These are phyloP conservation scores for Zalerion maritima DNA, from an alignment of 495 filamentous ascomycete genomes.

Conservation along the genomic window DNA sequence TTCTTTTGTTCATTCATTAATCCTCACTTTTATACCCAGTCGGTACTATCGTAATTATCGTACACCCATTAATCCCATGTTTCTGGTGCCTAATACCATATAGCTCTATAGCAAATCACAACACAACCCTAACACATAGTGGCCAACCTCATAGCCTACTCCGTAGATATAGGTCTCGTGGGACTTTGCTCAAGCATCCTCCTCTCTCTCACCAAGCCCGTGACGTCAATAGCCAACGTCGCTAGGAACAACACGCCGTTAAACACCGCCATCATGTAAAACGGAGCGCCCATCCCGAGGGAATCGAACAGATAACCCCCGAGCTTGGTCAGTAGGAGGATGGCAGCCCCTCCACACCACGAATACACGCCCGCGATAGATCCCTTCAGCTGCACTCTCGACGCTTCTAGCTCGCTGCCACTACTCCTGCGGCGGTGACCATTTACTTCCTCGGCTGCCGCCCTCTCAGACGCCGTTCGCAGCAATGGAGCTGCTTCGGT, in stretches of 20 bases:
- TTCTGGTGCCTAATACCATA: too few relatives aligned
- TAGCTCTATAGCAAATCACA: too few relatives aligned
- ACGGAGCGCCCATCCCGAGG: constrained; percentile 57
- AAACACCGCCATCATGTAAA: constrained; percentile 83
- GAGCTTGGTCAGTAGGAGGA: constrained; percentile 78
- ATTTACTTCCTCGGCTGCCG: constrained; percentile 11
- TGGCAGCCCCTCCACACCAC: constrained; percentile 79
- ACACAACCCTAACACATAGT: too few relatives aligned
- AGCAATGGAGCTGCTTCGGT: constrained; percentile 10
- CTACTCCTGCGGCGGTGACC: constrained; percentile 1
- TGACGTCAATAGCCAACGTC: constrained; percentile 35
- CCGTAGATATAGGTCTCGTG: too few relatives aligned
- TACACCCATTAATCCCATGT: too few relatives aligned
- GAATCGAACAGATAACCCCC: constrained; percentile 77
- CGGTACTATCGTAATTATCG: too few relatives aligned
- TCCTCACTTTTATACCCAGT: too few relatives aligned
- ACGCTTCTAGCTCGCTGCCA: constrained; percentile 9
- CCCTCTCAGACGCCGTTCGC: constrained; percentile 6
- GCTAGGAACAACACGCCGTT: constrained; percentile 56
- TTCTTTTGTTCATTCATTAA: too few relatives aligned
- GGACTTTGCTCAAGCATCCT: too few relatives aligned
- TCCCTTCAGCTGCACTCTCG: constrained; percentile 58
- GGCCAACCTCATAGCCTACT: too few relatives aligned
- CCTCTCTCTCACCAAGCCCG: too few relatives aligned
- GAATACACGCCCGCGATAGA: constrained; percentile 90